phyloP scores from a whole-genome alignment of 225 moss, liverwort and hornwort species.

The Physcomitrium patens region DNA sequence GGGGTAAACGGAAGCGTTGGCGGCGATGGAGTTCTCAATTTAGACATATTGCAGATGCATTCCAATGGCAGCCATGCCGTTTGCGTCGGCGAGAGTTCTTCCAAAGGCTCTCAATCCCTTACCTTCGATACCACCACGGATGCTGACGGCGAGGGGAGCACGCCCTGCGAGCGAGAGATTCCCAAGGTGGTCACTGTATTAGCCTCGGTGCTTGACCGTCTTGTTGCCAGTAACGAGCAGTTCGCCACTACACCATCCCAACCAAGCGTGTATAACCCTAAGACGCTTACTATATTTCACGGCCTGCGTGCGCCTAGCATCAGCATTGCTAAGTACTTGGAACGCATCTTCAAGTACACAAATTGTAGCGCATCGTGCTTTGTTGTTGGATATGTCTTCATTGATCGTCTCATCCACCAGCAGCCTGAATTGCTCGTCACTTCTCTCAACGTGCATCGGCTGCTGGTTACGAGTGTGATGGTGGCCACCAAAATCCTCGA shows the following conservation, averaged over 20 bases:
- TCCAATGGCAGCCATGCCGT: constrained; percentile 16
- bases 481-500: constrained; percentile 97
- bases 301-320: constrained; percentile 87
- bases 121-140: constrained; percentile 32
- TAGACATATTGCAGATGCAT: constrained; percentile 29
- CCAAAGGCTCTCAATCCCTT: constrained; percentile 32
- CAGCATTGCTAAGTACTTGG: constrained; percentile 84
- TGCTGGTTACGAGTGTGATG: constrained; percentile 83
- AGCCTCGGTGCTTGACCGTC: constrained; percentile 77
- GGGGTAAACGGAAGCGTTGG: constrained; percentile 31
- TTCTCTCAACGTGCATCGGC: constrained; percentile 92
- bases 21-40: constrained; percentile 30
- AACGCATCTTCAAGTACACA: constrained; percentile 95
- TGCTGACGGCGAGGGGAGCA: constrained; percentile 39
- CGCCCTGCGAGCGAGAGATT: constrained; percentile 54
- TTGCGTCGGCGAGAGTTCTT: constrained; percentile 24
- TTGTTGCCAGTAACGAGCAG: constrained; percentile 82
- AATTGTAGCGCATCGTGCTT: constrained; percentile 95
- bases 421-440: constrained; percentile 95
- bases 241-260: constrained; percentile 48
- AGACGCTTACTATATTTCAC: constrained; percentile 85
- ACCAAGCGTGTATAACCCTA: constrained; percentile 50
- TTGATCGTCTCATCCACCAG: constrained; percentile 88
- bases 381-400: constrained; percentile 91
- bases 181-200: constrained; percentile 78